Percentiles rank a stretch among this genome's conserved stretches.
phyloP scores from a whole-genome alignment of 2,329 filamentous ascomycete genomes.

The Microcyclospora pomicola region DNA sequence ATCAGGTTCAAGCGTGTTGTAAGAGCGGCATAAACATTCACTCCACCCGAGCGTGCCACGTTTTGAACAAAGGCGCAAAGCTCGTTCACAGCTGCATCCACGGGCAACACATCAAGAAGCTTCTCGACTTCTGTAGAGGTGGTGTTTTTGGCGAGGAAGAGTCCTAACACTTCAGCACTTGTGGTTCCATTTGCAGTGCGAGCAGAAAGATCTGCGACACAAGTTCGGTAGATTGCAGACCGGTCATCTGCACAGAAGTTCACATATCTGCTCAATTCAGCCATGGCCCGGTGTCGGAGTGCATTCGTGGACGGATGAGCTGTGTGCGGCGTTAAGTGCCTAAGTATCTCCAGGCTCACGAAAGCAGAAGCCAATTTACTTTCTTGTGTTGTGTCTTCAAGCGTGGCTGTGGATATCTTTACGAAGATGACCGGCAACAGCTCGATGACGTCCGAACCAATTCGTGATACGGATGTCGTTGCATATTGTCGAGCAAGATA shows the following conservation, averaged over 20 bases:
- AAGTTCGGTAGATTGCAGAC: conserved; percentile 11
- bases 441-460: conserved; percentile 12
- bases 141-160: conserved; percentile 8
- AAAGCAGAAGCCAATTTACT: conserved; percentile 2
- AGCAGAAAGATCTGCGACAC: conserved; percentile 9
- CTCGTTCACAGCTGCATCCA: conserved; percentile 23
- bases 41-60: neutral
- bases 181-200: conserved; percentile 10
- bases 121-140: conserved; percentile 6
- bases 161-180: conserved; percentile 11
- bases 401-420: too few relatives aligned
- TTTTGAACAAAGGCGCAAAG: conserved; percentile 22
- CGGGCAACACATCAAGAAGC: conserved; percentile 12
- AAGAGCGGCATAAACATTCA: too few relatives aligned
- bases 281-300: conserved; percentile 8
- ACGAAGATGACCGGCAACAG: conserved; percentile 5
- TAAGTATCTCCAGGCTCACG: conserved; percentile 15
- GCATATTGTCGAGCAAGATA: conserved; percentile 61
- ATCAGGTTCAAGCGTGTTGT: neutral
- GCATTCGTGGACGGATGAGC: conserved; percentile 2
- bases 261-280: conserved; percentile 8
- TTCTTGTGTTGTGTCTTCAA: too few relatives aligned
- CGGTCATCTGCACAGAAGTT: conserved; percentile 8
- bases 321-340: conserved; percentile 6
- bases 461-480: conserved; percentile 19